These are phyloP conservation scores for Leptographium flavum DNA, from an alignment of 2,329 filamentous ascomycete genomes.

Conservation along the genomic window DNA sequence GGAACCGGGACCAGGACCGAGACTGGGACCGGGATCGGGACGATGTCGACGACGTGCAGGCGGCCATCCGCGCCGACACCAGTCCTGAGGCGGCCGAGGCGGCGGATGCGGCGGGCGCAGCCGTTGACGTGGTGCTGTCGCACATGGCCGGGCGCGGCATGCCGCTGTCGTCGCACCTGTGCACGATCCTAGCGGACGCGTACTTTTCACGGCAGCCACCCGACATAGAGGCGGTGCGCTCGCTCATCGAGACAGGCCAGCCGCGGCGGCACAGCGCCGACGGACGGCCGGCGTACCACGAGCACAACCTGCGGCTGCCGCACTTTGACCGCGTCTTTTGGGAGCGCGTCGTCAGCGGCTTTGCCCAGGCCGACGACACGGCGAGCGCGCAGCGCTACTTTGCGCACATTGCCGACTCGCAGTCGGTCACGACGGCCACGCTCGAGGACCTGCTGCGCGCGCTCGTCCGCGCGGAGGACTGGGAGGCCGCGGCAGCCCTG, in stretches of 20 bases:
- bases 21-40: no score
- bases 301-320: not conserved
- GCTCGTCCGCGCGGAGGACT: constrained; percentile 12
- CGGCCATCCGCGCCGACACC: no score
- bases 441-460: constrained; percentile 27
- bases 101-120: constrained; percentile 20
- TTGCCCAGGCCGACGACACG: constrained; percentile 38
- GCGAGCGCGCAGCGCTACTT: constrained; percentile 34
- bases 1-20: no score
- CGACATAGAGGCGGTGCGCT: constrained; percentile 43
- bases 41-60: no score
- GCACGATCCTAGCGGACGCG: constrained; percentile 58
- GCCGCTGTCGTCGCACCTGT: constrained; percentile 48
- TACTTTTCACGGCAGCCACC: constrained; percentile 47
- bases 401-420: constrained; percentile 25
- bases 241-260: constrained; percentile 39
- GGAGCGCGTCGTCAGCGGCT: constrained; percentile 56
- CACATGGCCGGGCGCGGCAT: constrained; percentile 44
- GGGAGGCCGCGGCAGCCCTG: constrained; percentile 13
- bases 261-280: not conserved
- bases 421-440: constrained; percentile 26
- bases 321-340: constrained; percentile 48
- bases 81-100: no score
- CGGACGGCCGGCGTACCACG: not conserved
- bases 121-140: constrained; percentile 45